Conservation (phyloP, 1,139 yeast species). For the Geotrichum macrosporum region DNA sequence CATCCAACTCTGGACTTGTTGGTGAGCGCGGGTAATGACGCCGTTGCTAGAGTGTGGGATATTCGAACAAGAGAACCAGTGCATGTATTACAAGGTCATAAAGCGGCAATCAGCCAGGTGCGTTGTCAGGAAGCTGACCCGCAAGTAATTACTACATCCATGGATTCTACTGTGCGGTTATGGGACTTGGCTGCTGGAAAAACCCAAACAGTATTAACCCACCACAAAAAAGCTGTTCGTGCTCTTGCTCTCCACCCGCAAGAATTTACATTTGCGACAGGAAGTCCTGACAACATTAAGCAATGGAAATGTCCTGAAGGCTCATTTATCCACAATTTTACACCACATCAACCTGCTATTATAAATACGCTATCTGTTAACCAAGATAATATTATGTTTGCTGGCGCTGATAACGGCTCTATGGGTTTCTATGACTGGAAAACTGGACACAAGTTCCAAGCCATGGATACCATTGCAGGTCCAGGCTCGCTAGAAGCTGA, state of each 20-base stretch:
- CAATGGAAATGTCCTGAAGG: constrained; percentile 86
- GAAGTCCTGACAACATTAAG: constrained; percentile 71
- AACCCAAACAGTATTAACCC: constrained; percentile 60
- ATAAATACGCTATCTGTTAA: constrained; percentile 68
- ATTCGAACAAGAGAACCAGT: constrained; percentile 73
- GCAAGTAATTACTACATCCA: constrained; percentile 75
- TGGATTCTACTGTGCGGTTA: constrained; percentile 76
- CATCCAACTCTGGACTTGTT: constrained; percentile 85
- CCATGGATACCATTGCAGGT: constrained; percentile 48
- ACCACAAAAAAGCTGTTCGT: constrained; percentile 78
- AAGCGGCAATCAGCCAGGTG: constrained; percentile 66
- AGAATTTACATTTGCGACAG: constrained; percentile 76
- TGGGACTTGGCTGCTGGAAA: constrained; percentile 83
- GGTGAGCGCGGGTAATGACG: constrained; percentile 89
- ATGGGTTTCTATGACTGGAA: constrained; percentile 76
- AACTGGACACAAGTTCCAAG: constrained; percentile 60
- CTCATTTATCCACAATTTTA: constrained; percentile 54
- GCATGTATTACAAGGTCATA: constrained; percentile 78
- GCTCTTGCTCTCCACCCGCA: constrained; percentile 65
- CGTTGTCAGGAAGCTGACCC: constrained; percentile 71
- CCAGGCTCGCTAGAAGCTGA: constrained; percentile 71
- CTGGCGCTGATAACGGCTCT: constrained; percentile 82
- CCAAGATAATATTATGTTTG: constrained; percentile 63
- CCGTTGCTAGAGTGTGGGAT: constrained; percentile 90
- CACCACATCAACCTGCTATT: constrained; percentile 49